phyloP scores from a whole-genome alignment of 148 eudicot genomes.

The Drosera capensis region DNA sequence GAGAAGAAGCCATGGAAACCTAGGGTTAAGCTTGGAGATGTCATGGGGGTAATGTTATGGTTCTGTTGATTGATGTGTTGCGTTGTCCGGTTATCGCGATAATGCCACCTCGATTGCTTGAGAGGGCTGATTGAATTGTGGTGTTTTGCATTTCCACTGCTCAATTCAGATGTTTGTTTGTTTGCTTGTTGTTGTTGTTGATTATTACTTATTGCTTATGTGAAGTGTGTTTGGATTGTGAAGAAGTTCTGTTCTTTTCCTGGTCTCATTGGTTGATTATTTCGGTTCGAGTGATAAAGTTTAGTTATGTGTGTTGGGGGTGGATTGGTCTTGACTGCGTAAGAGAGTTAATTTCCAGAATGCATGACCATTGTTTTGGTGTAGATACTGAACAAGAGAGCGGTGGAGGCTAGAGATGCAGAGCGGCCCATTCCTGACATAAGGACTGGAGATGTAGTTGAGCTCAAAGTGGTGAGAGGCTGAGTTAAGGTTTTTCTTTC shows the following conservation, averaged over 20 bases:
- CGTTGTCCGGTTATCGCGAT: no score
- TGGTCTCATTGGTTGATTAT: no score
- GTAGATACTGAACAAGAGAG: slow-evolving; percentile 78
- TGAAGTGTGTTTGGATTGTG: slow-evolving; percentile 2
- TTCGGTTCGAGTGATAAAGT: no score
- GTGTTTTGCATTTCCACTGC: no score
- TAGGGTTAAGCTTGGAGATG: slow-evolving; percentile 59
- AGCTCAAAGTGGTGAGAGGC: slow-evolving; percentile 57
- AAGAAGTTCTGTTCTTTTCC: no score
- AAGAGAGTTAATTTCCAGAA: background rate
- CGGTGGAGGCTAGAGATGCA: slow-evolving; percentile 51
- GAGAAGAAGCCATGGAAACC: slow-evolving; percentile 28
- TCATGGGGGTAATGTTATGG: slow-evolving; percentile 63
- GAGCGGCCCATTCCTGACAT: slow-evolving; percentile 59
- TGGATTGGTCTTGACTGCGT: background rate
- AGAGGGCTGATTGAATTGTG: no score
- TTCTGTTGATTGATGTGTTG: background rate
- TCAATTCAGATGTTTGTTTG: no score
- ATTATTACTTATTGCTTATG: background rate
- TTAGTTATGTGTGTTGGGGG: no score
- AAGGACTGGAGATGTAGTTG: slow-evolving; percentile 72
- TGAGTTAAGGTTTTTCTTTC: background rate
- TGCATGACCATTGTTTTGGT: background rate
- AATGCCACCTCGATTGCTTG: no score
- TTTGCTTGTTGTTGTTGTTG: background rate